A percentile compares a stretch with the other conserved stretches of the same genome.
Evolutionary conservation across 106 monocot genomes (phyloP).

Genomic region (Allium fistulosum): DNA sequence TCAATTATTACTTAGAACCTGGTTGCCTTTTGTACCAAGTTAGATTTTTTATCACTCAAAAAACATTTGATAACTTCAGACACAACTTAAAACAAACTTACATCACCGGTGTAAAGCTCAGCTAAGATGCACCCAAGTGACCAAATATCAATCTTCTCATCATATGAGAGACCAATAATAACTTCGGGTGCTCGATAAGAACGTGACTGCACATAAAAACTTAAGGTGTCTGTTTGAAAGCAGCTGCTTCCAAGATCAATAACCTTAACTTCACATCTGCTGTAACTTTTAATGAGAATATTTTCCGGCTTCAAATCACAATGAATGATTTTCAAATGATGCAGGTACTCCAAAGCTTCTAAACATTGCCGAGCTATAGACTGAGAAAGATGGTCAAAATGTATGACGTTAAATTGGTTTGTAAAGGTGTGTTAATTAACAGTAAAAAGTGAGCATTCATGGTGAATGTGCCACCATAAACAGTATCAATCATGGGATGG

Average conservation of each 20-base stretch:
- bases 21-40: too few relatives aligned
- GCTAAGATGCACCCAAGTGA: constrained; percentile 91
- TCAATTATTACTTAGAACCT: too few relatives aligned
- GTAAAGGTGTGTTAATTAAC: background rate
- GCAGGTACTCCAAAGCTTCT: constrained; percentile 81
- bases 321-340: constrained; percentile 72
- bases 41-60: too few relatives aligned
- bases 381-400: constrained; percentile 18
- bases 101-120: constrained; percentile 90
- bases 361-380: constrained; percentile 77
- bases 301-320: constrained; percentile 97
- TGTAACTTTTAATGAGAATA: constrained; percentile 92
- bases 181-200: constrained; percentile 98
- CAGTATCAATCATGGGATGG: too few relatives aligned
- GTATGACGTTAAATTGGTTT: background rate
- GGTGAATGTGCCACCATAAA: too few relatives aligned
- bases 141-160: constrained; percentile 92
- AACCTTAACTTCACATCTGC: constrained; percentile 85
- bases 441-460: too few relatives aligned
- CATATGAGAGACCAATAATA: constrained; percentile 75
- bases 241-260: constrained; percentile 99
- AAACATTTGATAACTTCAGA: too few relatives aligned
- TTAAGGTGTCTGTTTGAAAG: constrained; percentile 73
- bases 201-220: constrained; percentile 84
- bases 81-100: constrained; percentile 21